phyloP scores from a whole-genome alignment of 371 early-diverging fungal species.

The Syncephalastrum sp. region DNA sequence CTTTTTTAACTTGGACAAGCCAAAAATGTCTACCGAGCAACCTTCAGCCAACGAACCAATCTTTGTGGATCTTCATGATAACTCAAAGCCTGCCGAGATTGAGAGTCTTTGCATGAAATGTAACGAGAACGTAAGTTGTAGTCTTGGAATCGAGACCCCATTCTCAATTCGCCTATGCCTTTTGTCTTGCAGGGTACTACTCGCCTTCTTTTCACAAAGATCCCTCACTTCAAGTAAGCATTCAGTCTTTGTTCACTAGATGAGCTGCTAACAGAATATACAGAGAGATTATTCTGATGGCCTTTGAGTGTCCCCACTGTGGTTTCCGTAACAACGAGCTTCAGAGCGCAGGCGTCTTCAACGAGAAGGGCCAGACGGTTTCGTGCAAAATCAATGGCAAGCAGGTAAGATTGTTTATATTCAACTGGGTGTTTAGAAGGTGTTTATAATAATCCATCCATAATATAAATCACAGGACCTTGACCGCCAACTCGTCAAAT shows the following conservation, averaged over 20 bases:
- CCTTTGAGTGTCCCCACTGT: slow-evolving; percentile 95
- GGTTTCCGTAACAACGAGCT: slow-evolving; percentile 87
- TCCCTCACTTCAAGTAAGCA: slow-evolving; percentile 84
- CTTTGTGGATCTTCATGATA: slow-evolving; percentile 70
- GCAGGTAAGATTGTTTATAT: slow-evolving; percentile 27
- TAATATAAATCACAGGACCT: slow-evolving; percentile 55
- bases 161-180: neutral
- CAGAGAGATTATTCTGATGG: slow-evolving; percentile 88
- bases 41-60: slow-evolving; percentile 44
- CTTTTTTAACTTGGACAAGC: neutral
- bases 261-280: too few species aligned
- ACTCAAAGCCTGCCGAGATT: slow-evolving; percentile 71
- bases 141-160: neutral
- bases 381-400: slow-evolving; percentile 60
- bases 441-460: too few species aligned
- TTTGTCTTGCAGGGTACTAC: slow-evolving; percentile 68
- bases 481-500: slow-evolving; percentile 89
- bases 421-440: too few species aligned
- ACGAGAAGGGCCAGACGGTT: slow-evolving; percentile 77
- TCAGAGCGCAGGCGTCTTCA: slow-evolving; percentile 81
- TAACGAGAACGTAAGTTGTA: slow-evolving; percentile 67
- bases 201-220: slow-evolving; percentile 82
- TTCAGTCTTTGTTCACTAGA: neutral
- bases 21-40: slow-evolving; percentile 3
- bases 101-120: slow-evolving; percentile 94